Conservation (phyloP, 2,329 filamentous ascomycete genomes). For the Herpotrichia juniperi region DNA sequence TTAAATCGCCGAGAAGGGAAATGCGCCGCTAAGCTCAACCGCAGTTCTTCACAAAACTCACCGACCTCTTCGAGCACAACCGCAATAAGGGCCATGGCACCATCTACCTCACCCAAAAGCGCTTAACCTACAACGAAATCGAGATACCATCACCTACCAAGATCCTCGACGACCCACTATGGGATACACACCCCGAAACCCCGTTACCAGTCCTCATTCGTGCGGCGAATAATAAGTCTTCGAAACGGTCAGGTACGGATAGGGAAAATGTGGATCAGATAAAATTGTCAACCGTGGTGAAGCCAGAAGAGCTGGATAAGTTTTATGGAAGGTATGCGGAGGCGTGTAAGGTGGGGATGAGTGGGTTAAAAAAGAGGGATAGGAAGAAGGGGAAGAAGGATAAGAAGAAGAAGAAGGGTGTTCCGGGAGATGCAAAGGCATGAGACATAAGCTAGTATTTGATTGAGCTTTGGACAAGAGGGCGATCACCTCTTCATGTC, state of each 20-base stretch:
- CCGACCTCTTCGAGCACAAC: constrained; percentile 69
- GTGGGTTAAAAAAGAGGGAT: constrained; percentile 88
- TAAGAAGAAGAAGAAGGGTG: constrained; percentile 69
- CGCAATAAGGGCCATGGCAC: constrained; percentile 75
- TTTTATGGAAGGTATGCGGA: constrained; percentile 91
- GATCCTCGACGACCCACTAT: constrained; percentile 59
- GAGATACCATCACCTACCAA: constrained; percentile 41
- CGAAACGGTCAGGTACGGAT: constrained; percentile 53
- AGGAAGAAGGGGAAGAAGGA: constrained; percentile 83
- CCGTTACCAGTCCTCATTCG: constrained; percentile 79
- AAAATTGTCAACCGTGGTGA: constrained; percentile 84
- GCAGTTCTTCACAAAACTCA: constrained; percentile 76
- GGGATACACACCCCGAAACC: constrained; percentile 64
- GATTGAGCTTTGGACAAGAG: no score
- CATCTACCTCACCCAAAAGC: constrained; percentile 77
- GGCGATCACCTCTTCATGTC: no score
- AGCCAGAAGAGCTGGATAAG: constrained; percentile 73
- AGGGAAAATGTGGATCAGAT: constrained; percentile 61
- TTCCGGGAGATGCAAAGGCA: constrained; percentile 25
- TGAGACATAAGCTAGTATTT: constrained; percentile 17
- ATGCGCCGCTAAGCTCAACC: constrained; percentile 7
- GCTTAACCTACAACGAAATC: constrained; percentile 56
- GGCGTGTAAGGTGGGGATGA: constrained; percentile 88
- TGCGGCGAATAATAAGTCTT: constrained; percentile 76
- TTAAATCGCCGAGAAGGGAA: constrained; percentile 31